phyloP scores from a whole-genome alignment of 768 basidiomycete species.

The Leccinum imitatum region DNA sequence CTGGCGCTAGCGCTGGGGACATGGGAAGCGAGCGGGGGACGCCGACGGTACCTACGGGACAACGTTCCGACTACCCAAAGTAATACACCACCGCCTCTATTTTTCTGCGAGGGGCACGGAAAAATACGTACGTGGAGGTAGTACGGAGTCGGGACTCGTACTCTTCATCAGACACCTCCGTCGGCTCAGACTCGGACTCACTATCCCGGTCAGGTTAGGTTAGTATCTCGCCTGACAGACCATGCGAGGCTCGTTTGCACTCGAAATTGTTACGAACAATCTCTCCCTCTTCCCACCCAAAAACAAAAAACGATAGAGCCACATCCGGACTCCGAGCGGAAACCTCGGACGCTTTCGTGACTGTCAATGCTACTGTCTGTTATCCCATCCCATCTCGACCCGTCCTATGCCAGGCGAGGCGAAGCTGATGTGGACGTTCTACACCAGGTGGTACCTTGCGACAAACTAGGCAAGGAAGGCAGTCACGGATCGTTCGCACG shows the following conservation, averaged over 20 bases:
- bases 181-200: neutral
- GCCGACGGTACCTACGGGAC: neutral
- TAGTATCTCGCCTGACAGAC: neutral
- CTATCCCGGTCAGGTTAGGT: neutral
- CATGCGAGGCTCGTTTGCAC: neutral
- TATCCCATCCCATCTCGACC: neutral
- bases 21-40: neutral
- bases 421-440: neutral
- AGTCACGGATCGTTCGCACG: neutral
- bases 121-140: neutral
- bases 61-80: neutral
- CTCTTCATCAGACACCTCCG: neutral
- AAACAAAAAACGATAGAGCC: neutral
- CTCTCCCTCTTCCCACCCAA: neutral
- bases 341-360: slow-evolving; percentile 9
- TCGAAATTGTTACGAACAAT: neutral
- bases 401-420: neutral
- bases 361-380: neutral
- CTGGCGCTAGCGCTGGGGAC: neutral
- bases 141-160: neutral
- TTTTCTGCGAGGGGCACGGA: neutral
- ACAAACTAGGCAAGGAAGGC: neutral
- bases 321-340: slow-evolving; percentile 9
- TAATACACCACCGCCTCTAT: neutral
- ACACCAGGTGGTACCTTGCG: neutral